Evolutionary conservation across 257 asterid genomes (phyloP).

Genomic region (Ehretia macrophylla): DNA sequence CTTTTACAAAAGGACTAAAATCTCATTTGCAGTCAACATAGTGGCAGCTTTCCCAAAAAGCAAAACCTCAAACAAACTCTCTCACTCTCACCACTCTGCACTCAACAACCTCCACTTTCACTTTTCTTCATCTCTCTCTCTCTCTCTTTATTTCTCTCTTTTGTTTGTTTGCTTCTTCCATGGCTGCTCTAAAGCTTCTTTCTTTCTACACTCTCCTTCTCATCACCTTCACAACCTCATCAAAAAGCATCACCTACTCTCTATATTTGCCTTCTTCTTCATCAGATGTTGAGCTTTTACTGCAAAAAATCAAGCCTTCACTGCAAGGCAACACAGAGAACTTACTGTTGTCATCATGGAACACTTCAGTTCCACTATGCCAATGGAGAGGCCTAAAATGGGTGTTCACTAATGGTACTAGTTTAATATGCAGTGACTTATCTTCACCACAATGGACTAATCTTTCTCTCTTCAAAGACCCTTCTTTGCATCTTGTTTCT

Average conservation of each 20-base stretch:
- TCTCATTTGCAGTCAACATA: constrained; percentile 30
- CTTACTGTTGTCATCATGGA: constrained; percentile 75
- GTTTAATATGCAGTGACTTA: constrained; percentile 47
- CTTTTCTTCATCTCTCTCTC: constrained; percentile 17
- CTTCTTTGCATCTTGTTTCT: constrained; percentile 61
- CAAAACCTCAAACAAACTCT: constrained; percentile 27
- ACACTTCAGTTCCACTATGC: constrained; percentile 70
- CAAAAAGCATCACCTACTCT: neutral
- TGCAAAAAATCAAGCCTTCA: constrained; percentile 66
- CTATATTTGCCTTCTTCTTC: constrained; percentile 26
- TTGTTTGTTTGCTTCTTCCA: constrained; percentile 22
- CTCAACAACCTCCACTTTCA: constrained; percentile 1
- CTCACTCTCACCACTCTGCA: constrained; percentile 8
- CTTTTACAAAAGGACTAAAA: constrained; percentile 11
- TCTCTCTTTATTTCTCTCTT: constrained; percentile 10
- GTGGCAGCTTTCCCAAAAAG: constrained; percentile 59
- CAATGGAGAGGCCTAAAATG: constrained; percentile 95
- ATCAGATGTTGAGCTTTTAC: constrained; percentile 63
- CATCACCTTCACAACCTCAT: constrained; percentile 6
- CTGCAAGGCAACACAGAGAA: constrained; percentile 67
- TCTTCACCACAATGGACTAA: constrained; percentile 81
- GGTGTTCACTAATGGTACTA: constrained; percentile 57
- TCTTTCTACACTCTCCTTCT: constrained; percentile 12
- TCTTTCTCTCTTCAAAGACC: constrained; percentile 40
- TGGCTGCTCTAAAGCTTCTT: constrained; percentile 54